Base-by-base conservation (phyloP, 257 asterid genomes). In the Solanum peruvianum region DNA sequence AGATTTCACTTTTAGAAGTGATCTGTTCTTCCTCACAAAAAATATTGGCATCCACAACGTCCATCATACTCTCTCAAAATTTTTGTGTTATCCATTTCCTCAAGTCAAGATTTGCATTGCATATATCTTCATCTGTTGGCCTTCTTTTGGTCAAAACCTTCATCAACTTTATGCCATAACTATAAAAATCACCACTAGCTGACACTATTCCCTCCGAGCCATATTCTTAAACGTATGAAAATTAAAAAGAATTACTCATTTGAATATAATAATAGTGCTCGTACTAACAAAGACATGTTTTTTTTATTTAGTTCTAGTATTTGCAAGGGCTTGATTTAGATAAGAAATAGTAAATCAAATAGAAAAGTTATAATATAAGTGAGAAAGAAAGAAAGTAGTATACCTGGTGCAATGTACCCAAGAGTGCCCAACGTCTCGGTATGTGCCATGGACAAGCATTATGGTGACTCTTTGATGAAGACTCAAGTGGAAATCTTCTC, bases 401-500 rank as follows among this genome's bases (percentile, higher is more conserved):
- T 87, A 89, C 93, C 90, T 87, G 92, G 93, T 15, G 92, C 93
- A 10, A 88, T 87, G 49, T 91, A 89, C 47, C 91, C 93, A 41
- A 91, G 72, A 11, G 92, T 90, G 3, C 87, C 92, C 25, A 91
- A 83, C 11, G 92, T 91, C 70, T 72, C 82, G 0, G 91, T 91
- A 4, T 78, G 89, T 7, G 81, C 87, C 25, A 16, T 23, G 21
- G 86, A 37, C 92, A 31, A 83, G 56, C 88, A 86, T 83, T 39
- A 90, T 58, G 1, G 89, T 20, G 87, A 91, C 21, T 23, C 92
- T 86, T 58, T 73, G 90, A 11, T 20, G 72, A 15, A 90, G 82
- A 45, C 71, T 87, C 87, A 86, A 84, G 9, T 45, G 33, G 11
- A 27, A 7, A 15, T 80, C 88, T 37, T 85, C 78, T 14, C 10